phyloP scores from a whole-genome alignment of 2,329 filamentous ascomycete species.

The Colletotrichum sp. region DNA sequence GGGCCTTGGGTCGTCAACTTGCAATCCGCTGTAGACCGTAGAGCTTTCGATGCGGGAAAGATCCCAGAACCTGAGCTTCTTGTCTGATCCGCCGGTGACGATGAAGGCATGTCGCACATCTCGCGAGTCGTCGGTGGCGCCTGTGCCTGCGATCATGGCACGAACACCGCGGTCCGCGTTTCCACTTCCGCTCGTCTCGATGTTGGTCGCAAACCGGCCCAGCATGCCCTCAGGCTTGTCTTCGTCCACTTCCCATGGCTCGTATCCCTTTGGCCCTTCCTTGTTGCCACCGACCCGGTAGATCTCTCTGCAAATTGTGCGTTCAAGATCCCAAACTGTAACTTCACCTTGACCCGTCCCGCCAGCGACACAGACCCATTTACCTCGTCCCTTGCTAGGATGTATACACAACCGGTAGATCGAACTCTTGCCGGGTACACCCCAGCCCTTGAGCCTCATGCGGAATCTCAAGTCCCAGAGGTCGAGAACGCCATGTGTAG shows the following conservation, averaged over 20 bases:
- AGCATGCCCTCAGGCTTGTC: constrained; percentile 89
- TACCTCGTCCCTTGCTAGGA: constrained; percentile 77
- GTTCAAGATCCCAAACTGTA: constrained; percentile 95
- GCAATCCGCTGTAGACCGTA: constrained; percentile 79
- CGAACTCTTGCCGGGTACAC: constrained; percentile 78
- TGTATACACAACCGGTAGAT: constrained; percentile 84
- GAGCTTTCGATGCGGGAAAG: constrained; percentile 79
- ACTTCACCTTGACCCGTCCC: constrained; percentile 88
- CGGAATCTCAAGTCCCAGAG: constrained; percentile 98
- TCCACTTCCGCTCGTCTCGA: constrained; percentile 64
- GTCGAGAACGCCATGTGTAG: constrained; percentile 89
- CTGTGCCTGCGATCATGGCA: constrained; percentile 75
- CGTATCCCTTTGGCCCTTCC: constrained; percentile 70
- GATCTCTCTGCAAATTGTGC: constrained; percentile 85
- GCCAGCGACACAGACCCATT: constrained; percentile 87
- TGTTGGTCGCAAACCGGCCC: constrained; percentile 78
- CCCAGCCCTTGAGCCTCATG: constrained; percentile 86
- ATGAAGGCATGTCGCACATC: constrained; percentile 84
- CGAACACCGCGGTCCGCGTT: constrained; percentile 72
- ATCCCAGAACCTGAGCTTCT: constrained; percentile 95
- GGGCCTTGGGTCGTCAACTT: constrained; percentile 73
- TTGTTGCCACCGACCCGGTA: constrained; percentile 74
- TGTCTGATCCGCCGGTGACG: constrained; percentile 86
- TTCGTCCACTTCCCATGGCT: constrained; percentile 88
- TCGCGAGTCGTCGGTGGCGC: constrained; percentile 71